These are phyloP conservation scores for Fraxinus platypoda DNA, from an alignment of 305 asterid species.

Conservation along the genomic window DNA sequence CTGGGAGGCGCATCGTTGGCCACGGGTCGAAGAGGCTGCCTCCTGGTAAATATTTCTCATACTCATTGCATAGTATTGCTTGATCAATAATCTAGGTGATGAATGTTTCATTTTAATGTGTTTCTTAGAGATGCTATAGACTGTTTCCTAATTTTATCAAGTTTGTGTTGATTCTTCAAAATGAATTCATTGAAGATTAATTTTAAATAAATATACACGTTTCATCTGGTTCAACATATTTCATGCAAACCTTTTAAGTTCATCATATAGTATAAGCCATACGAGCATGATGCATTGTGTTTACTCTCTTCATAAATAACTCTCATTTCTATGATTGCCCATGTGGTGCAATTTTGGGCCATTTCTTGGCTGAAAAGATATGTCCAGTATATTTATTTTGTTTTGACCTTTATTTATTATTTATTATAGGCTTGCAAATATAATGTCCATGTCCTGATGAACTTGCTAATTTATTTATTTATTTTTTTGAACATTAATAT, in stretches of 20 bases:
- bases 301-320: not conserved
- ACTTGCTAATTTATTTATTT: not conserved
- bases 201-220: not conserved
- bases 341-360: not conserved
- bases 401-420: not conserved
- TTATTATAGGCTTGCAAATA: not conserved
- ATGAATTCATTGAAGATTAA: not conserved
- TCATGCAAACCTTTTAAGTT: not conserved
- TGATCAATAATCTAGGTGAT: not conserved
- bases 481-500: not conserved
- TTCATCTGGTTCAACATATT: not conserved
- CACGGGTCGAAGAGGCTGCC: conserved; percentile 41
- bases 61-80: not conserved
- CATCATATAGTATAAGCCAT: not conserved
- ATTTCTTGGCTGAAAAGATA: not conserved
- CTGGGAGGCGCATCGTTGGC: conserved; percentile 50
- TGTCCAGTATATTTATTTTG: not conserved
- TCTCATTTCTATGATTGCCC: not conserved
- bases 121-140: not conserved
- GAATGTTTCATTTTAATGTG: not conserved
- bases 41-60: conserved; percentile 45
- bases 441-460: not conserved
- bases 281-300: not conserved
- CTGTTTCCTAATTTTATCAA: not conserved
- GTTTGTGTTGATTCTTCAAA: not conserved